These are phyloP conservation scores for Yamadazyma akitaensis DNA, from an alignment of 805 yeast species.

Conservation along the genomic window DNA sequence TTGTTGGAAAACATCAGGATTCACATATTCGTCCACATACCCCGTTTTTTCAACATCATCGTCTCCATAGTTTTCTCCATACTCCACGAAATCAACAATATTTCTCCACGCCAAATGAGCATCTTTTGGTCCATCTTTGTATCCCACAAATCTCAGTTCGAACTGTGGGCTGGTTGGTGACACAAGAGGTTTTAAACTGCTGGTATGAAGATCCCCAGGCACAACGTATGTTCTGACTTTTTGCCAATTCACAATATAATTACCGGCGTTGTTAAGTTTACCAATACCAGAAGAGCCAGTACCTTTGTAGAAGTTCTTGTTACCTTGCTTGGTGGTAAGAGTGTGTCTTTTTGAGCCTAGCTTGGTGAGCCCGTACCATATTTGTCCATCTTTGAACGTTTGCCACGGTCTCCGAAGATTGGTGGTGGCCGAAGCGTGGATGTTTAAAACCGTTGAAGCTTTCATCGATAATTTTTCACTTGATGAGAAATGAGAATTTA, in stretches of 20 bases:
- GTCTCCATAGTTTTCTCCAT: conserved; percentile 54
- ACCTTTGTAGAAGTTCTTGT: conserved; percentile 92
- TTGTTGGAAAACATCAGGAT: conserved; percentile 19
- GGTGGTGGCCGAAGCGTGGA: conserved; percentile 43
- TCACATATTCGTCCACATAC: conserved; percentile 35
- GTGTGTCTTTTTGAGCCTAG: conserved; percentile 81
- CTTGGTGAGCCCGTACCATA: conserved; percentile 77
- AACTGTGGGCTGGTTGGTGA: conserved; percentile 71
- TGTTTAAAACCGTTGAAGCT: conserved; percentile 43
- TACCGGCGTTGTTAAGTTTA: conserved; percentile 66
- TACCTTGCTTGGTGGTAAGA: conserved; percentile 89
- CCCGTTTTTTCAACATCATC: conserved; percentile 33
- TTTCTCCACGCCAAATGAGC: conserved; percentile 70
- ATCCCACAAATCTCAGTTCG: conserved; percentile 67
- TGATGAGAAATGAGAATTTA: neutral
- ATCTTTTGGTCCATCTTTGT: conserved; percentile 65
- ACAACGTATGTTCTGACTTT: conserved; percentile 89
- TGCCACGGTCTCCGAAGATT: conserved; percentile 85
- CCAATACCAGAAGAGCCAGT: conserved; percentile 95
- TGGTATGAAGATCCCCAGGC: conserved; percentile 47
- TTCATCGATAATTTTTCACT: conserved; percentile 37
- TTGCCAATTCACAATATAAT: conserved; percentile 73
- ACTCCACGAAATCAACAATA: conserved; percentile 69
- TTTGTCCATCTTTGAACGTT: conserved; percentile 73
- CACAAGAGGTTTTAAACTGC: conserved; percentile 68